These are phyloP conservation scores for Yamadazyma aaseri DNA, from an alignment of 1,139 yeast species.

Conservation along the genomic window DNA sequence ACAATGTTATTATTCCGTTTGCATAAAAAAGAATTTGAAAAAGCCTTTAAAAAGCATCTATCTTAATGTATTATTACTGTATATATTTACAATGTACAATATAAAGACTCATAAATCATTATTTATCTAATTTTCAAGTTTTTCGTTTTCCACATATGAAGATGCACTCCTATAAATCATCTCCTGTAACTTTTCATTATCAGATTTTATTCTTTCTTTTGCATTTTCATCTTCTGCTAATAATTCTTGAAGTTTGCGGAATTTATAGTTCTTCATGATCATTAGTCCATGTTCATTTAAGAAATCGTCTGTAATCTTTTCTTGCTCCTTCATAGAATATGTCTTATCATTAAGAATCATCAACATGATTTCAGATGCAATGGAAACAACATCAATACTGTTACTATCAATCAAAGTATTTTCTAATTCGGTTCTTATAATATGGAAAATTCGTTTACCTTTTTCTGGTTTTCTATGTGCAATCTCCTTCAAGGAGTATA, in stretches of 20 bases:
- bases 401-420: conserved; percentile 30
- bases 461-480: conserved; percentile 33
- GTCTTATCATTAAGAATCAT: conserved; percentile 20
- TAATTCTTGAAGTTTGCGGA: conserved; percentile 15
- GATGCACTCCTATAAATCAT: conserved; percentile 43
- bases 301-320: conserved; percentile 16
- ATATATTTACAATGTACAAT: conserved; percentile 3
- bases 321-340: conserved; percentile 21
- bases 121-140: conserved; percentile 30
- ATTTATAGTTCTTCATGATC: conserved; percentile 17
- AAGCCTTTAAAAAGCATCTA: conserved; percentile 10
- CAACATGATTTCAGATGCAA: conserved; percentile 28
- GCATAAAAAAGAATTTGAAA: conserved; percentile 62
- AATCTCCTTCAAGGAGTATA: conserved; percentile 47
- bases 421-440: conserved; percentile 41
- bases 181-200: conserved; percentile 28
- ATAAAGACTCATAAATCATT: conserved; percentile 5
- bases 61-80: conserved; percentile 1
- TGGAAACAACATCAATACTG: conserved; percentile 27
- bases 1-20: conserved; percentile 75
- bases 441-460: conserved; percentile 47
- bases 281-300: conserved; percentile 15
- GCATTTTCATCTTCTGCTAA: conserved; percentile 15
- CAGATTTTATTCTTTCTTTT: conserved; percentile 19
- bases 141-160: conserved; percentile 35